Evolutionary conservation across 805 yeast species (phyloP), one percentile per base, ranked within the genome.

Genomic region (Starmerella riodocensis): DNA sequence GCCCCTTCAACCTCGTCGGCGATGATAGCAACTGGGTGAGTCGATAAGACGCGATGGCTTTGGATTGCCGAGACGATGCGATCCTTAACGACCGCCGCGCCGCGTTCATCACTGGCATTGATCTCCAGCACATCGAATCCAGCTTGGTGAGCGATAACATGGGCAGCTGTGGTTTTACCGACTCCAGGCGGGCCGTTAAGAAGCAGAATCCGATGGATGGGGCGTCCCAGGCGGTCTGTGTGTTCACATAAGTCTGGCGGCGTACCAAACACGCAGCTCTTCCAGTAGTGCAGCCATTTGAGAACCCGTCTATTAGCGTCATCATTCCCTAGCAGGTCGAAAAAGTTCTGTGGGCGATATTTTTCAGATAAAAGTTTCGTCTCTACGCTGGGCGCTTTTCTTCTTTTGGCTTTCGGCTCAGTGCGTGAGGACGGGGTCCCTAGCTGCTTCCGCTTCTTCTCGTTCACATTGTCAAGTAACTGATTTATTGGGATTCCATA

Each of bases 141-240:
- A 29, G 81, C 70, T 47, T 82, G 94, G 33, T 66, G 68, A 3
- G 94, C 91, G 27, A 85, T 69, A 1, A 84, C 72, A 53, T 86
- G 95, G 0, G 88, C 83, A 2, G 85, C 76, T 0, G 91, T 73
- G 0, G 97, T 86, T 55, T 88, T 88, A 8, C 98, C 98, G 14
- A 79, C 67, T 2, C 98, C 98, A 0, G 94, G 85, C 0, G 94
- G 91, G 0, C 98, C 98, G 55, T 78, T 84, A 9, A 91, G 69
- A 29, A 91, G 61, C 17, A 91, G 55, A 0, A 91, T 66, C 47
- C 73, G 78, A 37, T 69, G 68, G 26, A 32, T 18, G 32, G 63
- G 64, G 37, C 68, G 66, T 12, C 70, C 70, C 48, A 70, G 71
- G 0, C 73, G 78, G 6, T 69, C 64, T 4, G 75, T 38, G 14